Base-by-base conservation (phyloP, 805 yeast genomes). In the Sugiyamaella americana region DNA sequence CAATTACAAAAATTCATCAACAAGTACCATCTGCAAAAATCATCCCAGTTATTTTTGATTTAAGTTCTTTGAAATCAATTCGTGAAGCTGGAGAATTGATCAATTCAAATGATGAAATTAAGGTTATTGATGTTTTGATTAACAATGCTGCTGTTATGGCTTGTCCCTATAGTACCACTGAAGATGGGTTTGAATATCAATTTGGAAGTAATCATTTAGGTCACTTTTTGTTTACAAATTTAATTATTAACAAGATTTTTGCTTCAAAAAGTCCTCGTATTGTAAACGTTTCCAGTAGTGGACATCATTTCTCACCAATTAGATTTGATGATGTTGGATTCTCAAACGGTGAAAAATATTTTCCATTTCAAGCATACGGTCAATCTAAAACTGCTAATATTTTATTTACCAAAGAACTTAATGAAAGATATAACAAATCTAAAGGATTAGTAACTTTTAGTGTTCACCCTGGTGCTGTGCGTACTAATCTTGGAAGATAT, bases 141-240 rank as follows among this genome's bases (percentile, higher is more conserved):
- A 78, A 84, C 55, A 87, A 86, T 62, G 89, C 95, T 1, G 93
- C 94, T 1, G 78, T 82, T 3, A 81, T 84, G 79, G 88, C 84
- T 13, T 69, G 81, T 13, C 91, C 94, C 0, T 79, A 68, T 60
- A 68, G 74, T 17, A 55, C 70, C 24, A 82, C 95, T 0, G 72
- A 69, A 32, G 87, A 83, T 55, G 78, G 78, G 2, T 84, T 83
- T 59, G 96, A 87, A 61, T 72, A 84, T 11, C 95, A 86, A 58
- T 66, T 84, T 49, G 94, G 84, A 58, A 81, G 88, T 1, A 84
- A 84, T 59, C 86, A 80, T 59, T 66, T 87, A 10, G 75, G 93
- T 0, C 93, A 85, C 46, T 84, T 84, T 53, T 65, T 87, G 19
- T 67, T 87, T 29, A 79, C 91, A 1, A 74, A 80, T 5, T 51